These are phyloP conservation scores for Amaranthus hypochondriacus DNA, from an alignment of 148 eudicot genomes.

Conservation along the genomic window DNA sequence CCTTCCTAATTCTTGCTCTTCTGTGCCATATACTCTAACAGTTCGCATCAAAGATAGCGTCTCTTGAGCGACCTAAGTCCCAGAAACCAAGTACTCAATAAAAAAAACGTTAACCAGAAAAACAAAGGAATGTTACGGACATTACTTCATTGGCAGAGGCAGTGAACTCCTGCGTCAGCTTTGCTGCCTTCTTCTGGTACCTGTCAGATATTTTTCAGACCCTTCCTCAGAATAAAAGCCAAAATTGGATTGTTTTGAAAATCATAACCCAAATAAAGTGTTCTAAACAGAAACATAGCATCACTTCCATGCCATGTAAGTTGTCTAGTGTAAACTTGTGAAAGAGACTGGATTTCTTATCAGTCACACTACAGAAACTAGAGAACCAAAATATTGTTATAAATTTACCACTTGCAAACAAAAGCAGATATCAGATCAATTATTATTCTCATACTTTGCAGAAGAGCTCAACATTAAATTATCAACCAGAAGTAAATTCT, in stretches of 20 bases:
- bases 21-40: slow-evolving; percentile 96
- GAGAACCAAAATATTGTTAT: no score
- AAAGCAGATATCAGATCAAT: no score
- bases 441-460: no score
- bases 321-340: no score
- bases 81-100: slow-evolving; percentile 10
- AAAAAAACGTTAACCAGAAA: slow-evolving; percentile 4
- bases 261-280: background rate
- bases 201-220: slow-evolving; percentile 34
- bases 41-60: slow-evolving; percentile 93
- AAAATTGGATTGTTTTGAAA: background rate
- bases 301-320: background rate
- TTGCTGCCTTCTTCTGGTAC: slow-evolving; percentile 98
- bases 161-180: slow-evolving; percentile 72
- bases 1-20: slow-evolving; percentile 83
- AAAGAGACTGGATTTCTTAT: no score
- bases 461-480: background rate
- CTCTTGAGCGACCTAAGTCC: slow-evolving; percentile 87
- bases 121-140: slow-evolving; percentile 5
- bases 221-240: background rate
- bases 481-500: background rate
- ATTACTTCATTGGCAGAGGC: slow-evolving; percentile 95
- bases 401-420: no score
- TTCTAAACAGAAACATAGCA: background rate
- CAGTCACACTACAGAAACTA: no score